Evolutionary conservation across 176 grass and related monocot species (phyloP).

Genomic region (Aegilops speltoides): DNA sequence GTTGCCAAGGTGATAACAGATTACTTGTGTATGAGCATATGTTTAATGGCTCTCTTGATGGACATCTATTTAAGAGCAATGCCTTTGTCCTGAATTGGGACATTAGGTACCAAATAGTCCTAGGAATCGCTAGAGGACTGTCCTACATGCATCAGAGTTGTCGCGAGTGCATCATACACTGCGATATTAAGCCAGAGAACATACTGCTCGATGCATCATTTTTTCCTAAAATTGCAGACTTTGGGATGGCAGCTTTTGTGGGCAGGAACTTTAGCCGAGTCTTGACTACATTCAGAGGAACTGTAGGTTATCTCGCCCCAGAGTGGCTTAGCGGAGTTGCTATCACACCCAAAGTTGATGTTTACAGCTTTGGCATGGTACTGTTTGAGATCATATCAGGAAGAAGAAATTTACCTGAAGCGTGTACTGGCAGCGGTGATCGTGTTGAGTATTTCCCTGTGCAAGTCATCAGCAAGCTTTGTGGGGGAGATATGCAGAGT

Average conservation of each 20-base stretch:
- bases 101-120: conserved; percentile 34
- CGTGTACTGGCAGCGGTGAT: background rate
- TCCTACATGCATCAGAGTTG: conserved; percentile 63
- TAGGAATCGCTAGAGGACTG: conserved; percentile 56
- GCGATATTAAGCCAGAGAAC: conserved; percentile 61
- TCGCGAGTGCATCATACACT: conserved; percentile 60
- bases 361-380: conserved; percentile 67
- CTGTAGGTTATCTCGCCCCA: conserved; percentile 58
- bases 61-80: conserved; percentile 37
- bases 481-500: background rate
- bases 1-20: conserved; percentile 39
- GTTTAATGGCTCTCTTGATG: conserved; percentile 56
- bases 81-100: conserved; percentile 28
- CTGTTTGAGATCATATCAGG: conserved; percentile 60
- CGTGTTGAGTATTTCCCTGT: background rate
- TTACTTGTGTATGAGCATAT: conserved; percentile 64
- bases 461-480: background rate
- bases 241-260: conserved; percentile 63
- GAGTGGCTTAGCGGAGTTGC: conserved; percentile 54
- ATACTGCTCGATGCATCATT: conserved; percentile 47
- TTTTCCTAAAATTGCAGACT: conserved; percentile 61
- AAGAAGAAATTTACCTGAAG: conserved; percentile 31
- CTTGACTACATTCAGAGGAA: conserved; percentile 63
- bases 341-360: conserved; percentile 53
- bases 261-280: conserved; percentile 58